phyloP scores from a whole-genome alignment of 2,329 filamentous ascomycete genomes.

The Coleophoma cylindrospora region DNA sequence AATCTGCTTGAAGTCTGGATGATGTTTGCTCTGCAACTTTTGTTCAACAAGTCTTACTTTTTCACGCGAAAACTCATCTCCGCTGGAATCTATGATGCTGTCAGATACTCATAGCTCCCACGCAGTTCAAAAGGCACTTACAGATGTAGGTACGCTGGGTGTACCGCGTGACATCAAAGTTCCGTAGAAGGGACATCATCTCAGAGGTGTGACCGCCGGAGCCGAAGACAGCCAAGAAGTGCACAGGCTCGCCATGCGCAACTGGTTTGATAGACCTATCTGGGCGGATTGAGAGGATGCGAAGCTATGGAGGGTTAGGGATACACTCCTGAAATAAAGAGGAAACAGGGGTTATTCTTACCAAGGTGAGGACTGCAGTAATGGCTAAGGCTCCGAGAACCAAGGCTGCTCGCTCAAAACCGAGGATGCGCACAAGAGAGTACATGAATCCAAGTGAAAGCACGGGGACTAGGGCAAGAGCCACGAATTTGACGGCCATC shows the following conservation, averaged over 20 bases:
- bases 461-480: too few relatives aligned
- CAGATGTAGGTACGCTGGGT: constrained; percentile 68
- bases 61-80: constrained; percentile 66
- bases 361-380: too few relatives aligned
- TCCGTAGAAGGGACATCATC: constrained; percentile 79
- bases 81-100: constrained; percentile 54
- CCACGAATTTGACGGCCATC: too few relatives aligned
- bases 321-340: too few relatives aligned
- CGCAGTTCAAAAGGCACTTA: not conserved
- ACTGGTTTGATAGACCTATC: not conserved
- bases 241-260: constrained; percentile 19
- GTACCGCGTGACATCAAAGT: constrained; percentile 42
- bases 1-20: not conserved
- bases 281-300: too few relatives aligned
- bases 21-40: constrained; percentile 14
- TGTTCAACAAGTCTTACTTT: constrained; percentile 62
- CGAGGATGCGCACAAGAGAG: too few relatives aligned
- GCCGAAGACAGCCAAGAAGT: constrained; percentile 79
- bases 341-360: too few relatives aligned
- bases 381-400: too few relatives aligned
- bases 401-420: too few relatives aligned
- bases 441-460: too few relatives aligned
- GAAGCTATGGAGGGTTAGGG: too few relatives aligned
- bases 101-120: constrained; percentile 29
- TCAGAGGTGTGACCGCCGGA: constrained; percentile 94